Evolutionary conservation across 164 flowering plant species (phyloP).

Genomic region (Aristolochia californica): DNA sequence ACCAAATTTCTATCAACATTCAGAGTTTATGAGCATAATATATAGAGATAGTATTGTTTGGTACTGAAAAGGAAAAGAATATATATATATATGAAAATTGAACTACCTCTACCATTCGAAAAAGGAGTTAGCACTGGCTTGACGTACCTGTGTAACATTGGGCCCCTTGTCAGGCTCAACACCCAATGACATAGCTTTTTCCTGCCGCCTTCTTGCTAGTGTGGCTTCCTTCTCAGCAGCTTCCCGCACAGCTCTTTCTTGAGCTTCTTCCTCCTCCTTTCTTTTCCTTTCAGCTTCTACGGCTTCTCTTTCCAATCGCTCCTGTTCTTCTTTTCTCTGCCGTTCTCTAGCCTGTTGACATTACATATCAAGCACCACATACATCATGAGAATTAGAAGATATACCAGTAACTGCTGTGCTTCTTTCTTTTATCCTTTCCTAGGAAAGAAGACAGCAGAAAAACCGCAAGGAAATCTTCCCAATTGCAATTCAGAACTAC

Average conservation of each 20-base stretch:
- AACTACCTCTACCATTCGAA: no score
- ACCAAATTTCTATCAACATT: no score
- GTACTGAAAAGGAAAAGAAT: no score
- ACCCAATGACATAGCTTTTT: constrained; percentile 77
- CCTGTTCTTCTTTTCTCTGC: constrained; percentile 83
- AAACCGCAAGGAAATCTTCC: no score
- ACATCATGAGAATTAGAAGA: not conserved
- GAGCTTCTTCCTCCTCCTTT: constrained; percentile 92
- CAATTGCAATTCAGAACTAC: no score
- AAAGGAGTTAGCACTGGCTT: not conserved
- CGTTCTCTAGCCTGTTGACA: constrained; percentile 77
- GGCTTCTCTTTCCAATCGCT: constrained; percentile 75
- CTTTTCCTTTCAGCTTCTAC: constrained; percentile 89
- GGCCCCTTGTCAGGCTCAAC: constrained; percentile 94
- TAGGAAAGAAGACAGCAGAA: no score
- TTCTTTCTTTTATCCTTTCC: no score
- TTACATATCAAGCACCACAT: not conserved
- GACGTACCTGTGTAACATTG: constrained; percentile 67
- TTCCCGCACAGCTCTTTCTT: constrained; percentile 67
- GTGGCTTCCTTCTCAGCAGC: constrained; percentile 91
- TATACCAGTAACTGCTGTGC: no score
- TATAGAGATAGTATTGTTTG: no score
- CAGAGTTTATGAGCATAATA: no score
- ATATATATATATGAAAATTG: no score
- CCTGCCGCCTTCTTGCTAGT: constrained; percentile 57